Conservation (phyloP, 2,329 filamentous ascomycete genomes). For the Emmonsiellopsis sp. region DNA sequence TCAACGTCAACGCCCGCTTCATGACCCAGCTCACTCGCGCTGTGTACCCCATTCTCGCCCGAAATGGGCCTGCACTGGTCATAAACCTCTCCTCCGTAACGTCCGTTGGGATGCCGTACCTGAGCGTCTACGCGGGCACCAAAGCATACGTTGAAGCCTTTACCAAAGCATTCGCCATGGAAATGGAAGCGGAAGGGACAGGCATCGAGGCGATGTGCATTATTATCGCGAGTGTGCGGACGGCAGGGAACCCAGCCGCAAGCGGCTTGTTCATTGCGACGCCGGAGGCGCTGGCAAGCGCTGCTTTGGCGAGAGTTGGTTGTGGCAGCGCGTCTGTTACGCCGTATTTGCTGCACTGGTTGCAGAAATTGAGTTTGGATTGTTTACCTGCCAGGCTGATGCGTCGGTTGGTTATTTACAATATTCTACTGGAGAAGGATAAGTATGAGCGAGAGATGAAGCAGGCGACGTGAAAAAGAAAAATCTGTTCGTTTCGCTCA, state of each 20-base stretch:
- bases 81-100: constrained; percentile 44
- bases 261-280: constrained; percentile 21
- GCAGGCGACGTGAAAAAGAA: neutral
- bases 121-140: constrained; percentile 37
- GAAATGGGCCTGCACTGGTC: constrained; percentile 37
- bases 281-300: neutral
- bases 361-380: neutral
- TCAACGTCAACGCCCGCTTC: constrained; percentile 44
- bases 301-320: neutral
- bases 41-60: constrained; percentile 37
- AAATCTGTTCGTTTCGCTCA: too few species aligned
- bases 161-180: constrained; percentile 32
- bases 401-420: constrained; percentile 1
- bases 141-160: constrained; percentile 41
- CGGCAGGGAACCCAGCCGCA: constrained; percentile 17
- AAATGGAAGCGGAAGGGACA: constrained; percentile 31
- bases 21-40: constrained; percentile 40
- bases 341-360: neutral
- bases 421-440: neutral
- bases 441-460: neutral
- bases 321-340: neutral
- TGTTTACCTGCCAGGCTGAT: neutral
- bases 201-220: constrained; percentile 33
- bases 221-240: constrained; percentile 25
- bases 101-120: constrained; percentile 39